Evolutionary conservation across 768 basidiomycete species (phyloP).

Genomic region (Mycena alexandri): DNA sequence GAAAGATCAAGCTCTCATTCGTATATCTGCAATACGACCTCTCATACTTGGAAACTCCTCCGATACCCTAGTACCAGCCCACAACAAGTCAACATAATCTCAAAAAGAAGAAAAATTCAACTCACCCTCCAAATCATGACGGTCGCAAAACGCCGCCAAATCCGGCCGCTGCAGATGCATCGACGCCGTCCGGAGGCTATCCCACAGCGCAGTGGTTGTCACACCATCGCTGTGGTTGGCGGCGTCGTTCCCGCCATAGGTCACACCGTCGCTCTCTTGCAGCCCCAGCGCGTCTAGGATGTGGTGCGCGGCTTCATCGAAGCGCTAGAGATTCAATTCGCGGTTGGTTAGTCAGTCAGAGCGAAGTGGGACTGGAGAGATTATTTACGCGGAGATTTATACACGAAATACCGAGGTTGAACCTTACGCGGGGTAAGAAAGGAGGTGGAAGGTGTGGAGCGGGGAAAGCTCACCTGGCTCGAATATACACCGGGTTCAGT

Average conservation of each 20-base stretch:
- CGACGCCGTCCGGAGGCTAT: slow-evolving; percentile 86
- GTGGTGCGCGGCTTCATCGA: slow-evolving; percentile 88
- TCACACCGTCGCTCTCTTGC: slow-evolving; percentile 86
- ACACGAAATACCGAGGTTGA: slow-evolving; percentile 93
- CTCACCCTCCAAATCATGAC: slow-evolving; percentile 74
- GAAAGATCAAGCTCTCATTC: no score
- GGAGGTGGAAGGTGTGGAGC: slow-evolving; percentile 4
- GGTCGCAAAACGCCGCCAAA: slow-evolving; percentile 79
- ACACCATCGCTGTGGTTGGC: slow-evolving; percentile 68
- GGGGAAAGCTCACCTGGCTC: slow-evolving; percentile 68
- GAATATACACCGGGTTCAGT: slow-evolving; percentile 90
- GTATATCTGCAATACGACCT: background rate
- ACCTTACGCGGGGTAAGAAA: slow-evolving; percentile 59
- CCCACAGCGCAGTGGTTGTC: slow-evolving; percentile 86
- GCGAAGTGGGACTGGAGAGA: slow-evolving; percentile 23
- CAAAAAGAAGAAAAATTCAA: slow-evolving; percentile 1
- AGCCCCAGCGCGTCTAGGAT: slow-evolving; percentile 90
- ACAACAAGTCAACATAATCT: background rate
- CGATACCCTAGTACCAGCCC: slow-evolving; percentile 45
- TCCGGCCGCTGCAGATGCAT: slow-evolving; percentile 85
- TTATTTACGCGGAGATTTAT: slow-evolving; percentile 82
- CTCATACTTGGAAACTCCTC: slow-evolving; percentile 43
- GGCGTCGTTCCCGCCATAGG: slow-evolving; percentile 51
- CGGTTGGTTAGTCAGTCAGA: slow-evolving; percentile 13
- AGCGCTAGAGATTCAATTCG: slow-evolving; percentile 63